These are phyloP conservation scores for Corymbia maculata DNA, from an alignment of 345 rosid species.

Conservation along the genomic window DNA sequence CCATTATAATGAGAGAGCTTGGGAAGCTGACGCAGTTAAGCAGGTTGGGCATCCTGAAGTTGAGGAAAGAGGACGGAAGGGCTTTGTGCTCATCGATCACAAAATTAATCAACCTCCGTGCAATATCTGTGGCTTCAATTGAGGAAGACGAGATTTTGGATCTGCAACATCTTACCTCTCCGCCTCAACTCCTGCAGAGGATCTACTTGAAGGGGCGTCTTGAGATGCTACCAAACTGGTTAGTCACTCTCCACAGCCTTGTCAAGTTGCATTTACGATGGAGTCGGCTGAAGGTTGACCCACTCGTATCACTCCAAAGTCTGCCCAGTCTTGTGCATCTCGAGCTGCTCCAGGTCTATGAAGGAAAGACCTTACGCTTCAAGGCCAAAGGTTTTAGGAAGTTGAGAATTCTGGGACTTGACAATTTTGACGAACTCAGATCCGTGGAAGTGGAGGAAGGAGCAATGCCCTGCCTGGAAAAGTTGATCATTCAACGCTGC, in stretches of 20 bases:
- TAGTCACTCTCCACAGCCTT: conserved; percentile 10
- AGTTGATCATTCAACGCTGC: conserved; percentile 20
- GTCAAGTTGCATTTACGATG: conserved; percentile 15
- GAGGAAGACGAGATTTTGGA: conserved; percentile 18
- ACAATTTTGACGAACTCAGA: conserved; percentile 14
- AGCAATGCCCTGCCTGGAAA: conserved; percentile 20
- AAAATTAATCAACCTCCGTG: conserved; percentile 13
- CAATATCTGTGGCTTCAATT: conserved; percentile 15
- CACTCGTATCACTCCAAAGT: conserved; percentile 11
- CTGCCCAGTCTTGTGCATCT: conserved; percentile 27
- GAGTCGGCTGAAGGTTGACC: conserved; percentile 20
- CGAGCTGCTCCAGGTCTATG: conserved; percentile 14
- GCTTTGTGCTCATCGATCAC: conserved; percentile 17
- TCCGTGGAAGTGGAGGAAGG: conserved; percentile 9
- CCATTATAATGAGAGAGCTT: conserved; percentile 9
- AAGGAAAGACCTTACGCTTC: conserved; percentile 11
- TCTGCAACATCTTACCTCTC: conserved; percentile 13
- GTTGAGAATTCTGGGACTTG: conserved; percentile 19
- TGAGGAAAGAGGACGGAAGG: conserved; percentile 27
- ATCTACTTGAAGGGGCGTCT: conserved; percentile 20
- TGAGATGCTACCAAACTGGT: conserved; percentile 15
- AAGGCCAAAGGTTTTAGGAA: conserved; percentile 15
- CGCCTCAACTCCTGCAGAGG: conserved; percentile 19
- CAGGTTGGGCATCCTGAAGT: conserved; percentile 23
- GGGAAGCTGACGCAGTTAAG: conserved; percentile 30